Conservation (phyloP, 179 eudicot genomes). For the Patellifolia procumbens region DNA sequence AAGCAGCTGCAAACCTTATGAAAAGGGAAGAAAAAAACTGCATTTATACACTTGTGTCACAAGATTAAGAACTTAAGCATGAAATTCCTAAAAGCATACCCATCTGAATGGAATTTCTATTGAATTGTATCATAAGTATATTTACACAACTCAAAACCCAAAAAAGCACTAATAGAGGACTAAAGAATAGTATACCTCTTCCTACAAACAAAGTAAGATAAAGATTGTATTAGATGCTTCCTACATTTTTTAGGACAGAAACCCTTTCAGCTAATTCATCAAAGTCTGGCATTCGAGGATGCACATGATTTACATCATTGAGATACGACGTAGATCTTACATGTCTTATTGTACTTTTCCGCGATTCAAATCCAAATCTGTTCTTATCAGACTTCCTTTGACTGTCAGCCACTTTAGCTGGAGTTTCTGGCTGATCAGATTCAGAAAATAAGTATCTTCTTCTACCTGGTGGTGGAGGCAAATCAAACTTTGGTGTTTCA, state of each 20-base stretch:
- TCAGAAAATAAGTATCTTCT: conserved; percentile 34
- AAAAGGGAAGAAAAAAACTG: too few relatives aligned
- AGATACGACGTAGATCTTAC: conserved; percentile 43
- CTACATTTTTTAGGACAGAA: conserved; percentile 39
- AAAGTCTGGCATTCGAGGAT: conserved; percentile 65
- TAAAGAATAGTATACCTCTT: conserved; percentile 3
- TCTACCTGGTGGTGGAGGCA: conserved; percentile 47
- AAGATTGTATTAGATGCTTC: too few relatives aligned
- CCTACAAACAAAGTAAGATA: conserved; percentile 22
- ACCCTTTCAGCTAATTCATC: conserved; percentile 70
- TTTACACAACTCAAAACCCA: background rate
- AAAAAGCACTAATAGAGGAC: background rate
- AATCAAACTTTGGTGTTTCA: conserved; percentile 20
- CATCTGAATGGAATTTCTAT: background rate
- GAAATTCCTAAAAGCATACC: background rate
- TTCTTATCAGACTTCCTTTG: conserved; percentile 18
- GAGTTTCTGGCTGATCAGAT: conserved; percentile 24
- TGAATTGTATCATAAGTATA: background rate
- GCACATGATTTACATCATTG: conserved; percentile 40
- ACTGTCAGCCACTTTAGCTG: conserved; percentile 19
- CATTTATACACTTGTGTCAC: too few relatives aligned
- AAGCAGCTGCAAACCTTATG: too few relatives aligned
- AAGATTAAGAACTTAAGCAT: too few relatives aligned
- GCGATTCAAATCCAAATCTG: conserved; percentile 21
- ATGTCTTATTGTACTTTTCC: conserved; percentile 24